Percentiles rank a stretch among this genome's conserved stretches.
These are phyloP conservation scores for Barnettozyma populi DNA, from an alignment of 805 yeast genomes.

Conservation along the genomic window DNA sequence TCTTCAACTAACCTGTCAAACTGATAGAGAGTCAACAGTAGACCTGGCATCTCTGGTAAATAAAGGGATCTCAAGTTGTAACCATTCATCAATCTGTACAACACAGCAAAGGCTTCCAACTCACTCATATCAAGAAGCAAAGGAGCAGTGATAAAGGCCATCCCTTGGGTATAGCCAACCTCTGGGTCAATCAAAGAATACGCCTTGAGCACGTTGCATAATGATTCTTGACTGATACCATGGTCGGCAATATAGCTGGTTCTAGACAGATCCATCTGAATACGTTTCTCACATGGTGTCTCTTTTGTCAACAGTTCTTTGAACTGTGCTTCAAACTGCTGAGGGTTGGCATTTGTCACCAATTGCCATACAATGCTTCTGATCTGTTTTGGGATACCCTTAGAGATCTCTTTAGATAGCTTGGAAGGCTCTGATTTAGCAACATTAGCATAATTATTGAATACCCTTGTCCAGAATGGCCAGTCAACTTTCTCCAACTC, in stretches of 20 bases:
- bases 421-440: conserved; percentile 57
- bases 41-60: conserved; percentile 89
- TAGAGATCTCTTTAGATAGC: conserved; percentile 55
- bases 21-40: conserved; percentile 79
- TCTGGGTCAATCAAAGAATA: conserved; percentile 84
- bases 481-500: conserved; percentile 49
- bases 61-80: conserved; percentile 77
- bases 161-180: conserved; percentile 97
- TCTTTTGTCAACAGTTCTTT: conserved; percentile 42
- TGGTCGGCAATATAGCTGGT: conserved; percentile 67
- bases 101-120: conserved; percentile 76
- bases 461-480: conserved; percentile 85
- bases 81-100: conserved; percentile 77
- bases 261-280: conserved; percentile 76
- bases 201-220: conserved; percentile 73
- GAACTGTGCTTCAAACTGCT: conserved; percentile 32
- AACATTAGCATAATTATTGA: conserved; percentile 66
- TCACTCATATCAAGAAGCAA: conserved; percentile 75
- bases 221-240: conserved; percentile 53
- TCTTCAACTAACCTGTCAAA: conserved; percentile 86
- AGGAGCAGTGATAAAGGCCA: conserved; percentile 91
- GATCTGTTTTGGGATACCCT: conserved; percentile 80
- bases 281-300: conserved; percentile 67
- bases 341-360: conserved; percentile 68
- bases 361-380: conserved; percentile 93